Base-by-base conservation (phyloP, 805 yeast species). In the Myxozyma geophila region DNA sequence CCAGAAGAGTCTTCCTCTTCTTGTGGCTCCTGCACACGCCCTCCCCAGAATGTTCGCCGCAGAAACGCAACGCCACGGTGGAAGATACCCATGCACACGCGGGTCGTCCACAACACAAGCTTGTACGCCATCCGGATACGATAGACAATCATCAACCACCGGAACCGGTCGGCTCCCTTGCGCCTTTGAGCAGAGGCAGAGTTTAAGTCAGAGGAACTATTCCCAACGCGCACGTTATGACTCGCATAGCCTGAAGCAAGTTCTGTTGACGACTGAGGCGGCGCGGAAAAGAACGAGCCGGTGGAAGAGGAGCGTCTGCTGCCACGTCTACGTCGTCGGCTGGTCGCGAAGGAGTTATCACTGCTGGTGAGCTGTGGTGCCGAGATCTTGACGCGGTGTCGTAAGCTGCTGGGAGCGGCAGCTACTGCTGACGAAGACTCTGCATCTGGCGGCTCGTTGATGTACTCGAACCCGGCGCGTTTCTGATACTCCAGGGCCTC, bases 401-500 rank as follows among this genome's bases (percentile, higher is more conserved):
- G 55, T 19, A 52, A 36, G 17, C 62, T 28, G 7, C n/a, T 15
- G 8, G 36, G 15, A n/a, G 40, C 41, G 21, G 56, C 40, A 8
- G 13, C 6, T 7, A 13, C 12, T 17, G 43, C 21, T 9, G 46
- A 35, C 8, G 23, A 23, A 13, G 50, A 10, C 10, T 23, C 54
- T 19, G 48, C 41, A 23, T 15, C 55, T 15, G 67, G 67, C 7
- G 50, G 12, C 15, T 60, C 67, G 40, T 61, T 53, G 17, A 64
- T 64, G 50, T 49, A 54, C 36, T 64, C 62, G 41, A 64, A 64
- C n/a, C 66, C 67, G 4, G 66, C 63, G 17, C 60, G 57, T 28
- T 50, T 40, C 21, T 53, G 59, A 17, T 28, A 58, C 57, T 85
- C 88, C 7, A 62, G 55, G 5, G 62, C 51, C 28, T 62, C 70